These are phyloP conservation scores for Amborella trichopoda DNA, from an alignment of 164 flowering plant genomes.

Conservation along the genomic window DNA sequence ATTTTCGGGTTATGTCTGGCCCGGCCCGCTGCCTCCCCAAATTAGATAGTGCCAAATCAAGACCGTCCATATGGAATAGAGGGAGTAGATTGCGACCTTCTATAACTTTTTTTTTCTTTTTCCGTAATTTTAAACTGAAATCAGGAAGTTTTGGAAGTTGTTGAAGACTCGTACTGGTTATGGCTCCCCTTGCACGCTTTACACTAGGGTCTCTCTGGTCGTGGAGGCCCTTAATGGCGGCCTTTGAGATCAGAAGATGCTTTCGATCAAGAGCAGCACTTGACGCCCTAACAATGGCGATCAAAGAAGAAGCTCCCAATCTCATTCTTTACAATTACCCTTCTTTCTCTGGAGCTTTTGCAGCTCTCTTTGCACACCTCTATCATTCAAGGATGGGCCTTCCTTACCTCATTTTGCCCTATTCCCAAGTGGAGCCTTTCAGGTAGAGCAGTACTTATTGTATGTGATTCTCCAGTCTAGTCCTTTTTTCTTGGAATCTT, in stretches of 20 bases:
- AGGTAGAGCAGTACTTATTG: constrained; percentile 22
- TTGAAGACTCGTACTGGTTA: no score
- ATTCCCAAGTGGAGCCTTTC: constrained; percentile 69
- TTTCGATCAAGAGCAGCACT: constrained; percentile 79
- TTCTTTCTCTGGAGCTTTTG: constrained; percentile 69
- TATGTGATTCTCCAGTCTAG: background rate
- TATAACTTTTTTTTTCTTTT: no score
- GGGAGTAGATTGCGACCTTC: no score
- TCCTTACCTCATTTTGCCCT: constrained; percentile 68
- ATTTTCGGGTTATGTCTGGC: no score
- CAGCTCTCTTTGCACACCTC: constrained; percentile 76
- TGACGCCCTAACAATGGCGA: constrained; percentile 52
- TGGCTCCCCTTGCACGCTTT: no score
- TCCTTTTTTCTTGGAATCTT: background rate
- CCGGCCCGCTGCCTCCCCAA: no score
- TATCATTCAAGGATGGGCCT: constrained; percentile 53
- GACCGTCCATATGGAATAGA: no score
- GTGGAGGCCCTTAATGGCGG: no score
- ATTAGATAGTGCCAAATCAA: no score
- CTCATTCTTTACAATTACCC: constrained; percentile 86
- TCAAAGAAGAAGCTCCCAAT: constrained; percentile 36
- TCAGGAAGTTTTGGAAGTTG: no score
- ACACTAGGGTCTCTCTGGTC: no score
- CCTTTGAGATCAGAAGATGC: constrained; percentile 10
- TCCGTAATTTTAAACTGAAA: no score